Evolutionary conservation across 164 flowering plant species (phyloP).

Genomic region (Stephania japonica): DNA sequence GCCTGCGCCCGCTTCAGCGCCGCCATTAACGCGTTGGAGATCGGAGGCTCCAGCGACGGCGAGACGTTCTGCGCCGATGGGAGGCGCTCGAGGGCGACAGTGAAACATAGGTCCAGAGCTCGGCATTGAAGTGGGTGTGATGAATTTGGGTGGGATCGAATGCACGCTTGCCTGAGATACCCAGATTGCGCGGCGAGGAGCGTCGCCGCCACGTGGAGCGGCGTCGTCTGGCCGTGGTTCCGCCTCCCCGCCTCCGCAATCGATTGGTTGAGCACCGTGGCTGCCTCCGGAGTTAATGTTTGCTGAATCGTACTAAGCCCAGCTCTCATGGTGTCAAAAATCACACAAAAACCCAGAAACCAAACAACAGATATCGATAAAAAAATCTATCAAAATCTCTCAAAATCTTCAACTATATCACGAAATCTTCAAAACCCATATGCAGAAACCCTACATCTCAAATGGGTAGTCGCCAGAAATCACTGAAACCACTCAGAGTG

Average conservation of each 20-base stretch:
- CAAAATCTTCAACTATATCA: too few relatives aligned
- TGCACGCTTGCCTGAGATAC: constrained; percentile 81
- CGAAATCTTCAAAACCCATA: too few relatives aligned
- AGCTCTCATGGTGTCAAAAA: constrained; percentile 50
- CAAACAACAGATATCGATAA: not conserved
- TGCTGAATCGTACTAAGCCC: constrained; percentile 81
- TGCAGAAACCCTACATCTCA: too few relatives aligned
- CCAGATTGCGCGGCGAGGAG: constrained; percentile 77
- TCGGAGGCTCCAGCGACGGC: constrained; percentile 70
- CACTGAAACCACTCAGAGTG: too few relatives aligned
- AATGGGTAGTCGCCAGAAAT: too few relatives aligned
- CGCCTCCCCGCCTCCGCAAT: constrained; percentile 79
- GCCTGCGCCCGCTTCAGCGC: constrained; percentile 95
- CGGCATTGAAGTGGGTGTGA: constrained; percentile 97
- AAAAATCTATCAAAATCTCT: not conserved
- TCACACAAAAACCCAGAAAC: not conserved
- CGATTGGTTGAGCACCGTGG: constrained; percentile 73
- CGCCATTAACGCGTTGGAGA: constrained; percentile 94
- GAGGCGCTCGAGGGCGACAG: constrained; percentile 89
- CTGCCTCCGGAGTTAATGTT: constrained; percentile 88
- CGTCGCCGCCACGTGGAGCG: constrained; percentile 92
- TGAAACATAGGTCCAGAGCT: constrained; percentile 97
- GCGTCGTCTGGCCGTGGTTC: constrained; percentile 91
- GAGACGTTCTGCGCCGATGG: constrained; percentile 56
- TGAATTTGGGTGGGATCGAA: constrained; percentile 90